Evolutionary conservation across 2,329 filamentous ascomycete species (phyloP), one percentile per base, ranked within the genome.

Genomic region (Aspergillus fumigatiaffinis): DNA sequence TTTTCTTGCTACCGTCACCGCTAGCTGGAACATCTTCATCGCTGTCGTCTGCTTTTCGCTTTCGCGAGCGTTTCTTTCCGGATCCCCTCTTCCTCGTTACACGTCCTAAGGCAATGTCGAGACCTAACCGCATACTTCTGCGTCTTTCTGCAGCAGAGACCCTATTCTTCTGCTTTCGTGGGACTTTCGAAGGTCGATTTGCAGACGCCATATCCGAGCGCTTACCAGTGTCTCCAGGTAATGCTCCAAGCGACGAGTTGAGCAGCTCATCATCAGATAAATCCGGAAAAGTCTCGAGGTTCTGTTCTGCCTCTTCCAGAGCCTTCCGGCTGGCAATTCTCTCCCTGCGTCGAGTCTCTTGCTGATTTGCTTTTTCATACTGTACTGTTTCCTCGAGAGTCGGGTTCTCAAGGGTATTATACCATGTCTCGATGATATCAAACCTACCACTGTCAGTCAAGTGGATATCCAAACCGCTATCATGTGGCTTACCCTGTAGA

Each of bases 71-170:
- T 35, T 42, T 44, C 12, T 32, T 54, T 20, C 12, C 25, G 26
- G 35, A 8, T 7, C 32, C 32, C 9, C 12, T 21, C 9, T 3
- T 47, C 32, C 48, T 55, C 52, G 50, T 14, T 32, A n/a, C 21
- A 7, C 21, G 56, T 12, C 47, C 53, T 8, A 56, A 46, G 25
- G 50, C 29, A 17, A 53, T 10, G 4, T 60, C 52, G n/a, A 65
- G 55, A 4, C 63, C 62, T 12, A 60, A 29, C 7, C 52, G 23
- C 41, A 55, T 59, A 52, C 62, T 61, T n/a, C 41, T 52, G 29
- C 60, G 26, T 25, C 53, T 59, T 23, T 64, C 63, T 1, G 56
- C 57, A 2, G 57, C 60, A 10, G 60, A 60, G 3, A 64, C 35
- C 20, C 50, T 57, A 21, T 64, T 64, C 42, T 58, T 54, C 35